A percentile compares a stretch with the other conserved stretches of the same genome.
These are phyloP conservation scores for Lasiosphaeria miniovina DNA, from an alignment of 495 filamentous ascomycete genomes.

Conservation along the genomic window DNA sequence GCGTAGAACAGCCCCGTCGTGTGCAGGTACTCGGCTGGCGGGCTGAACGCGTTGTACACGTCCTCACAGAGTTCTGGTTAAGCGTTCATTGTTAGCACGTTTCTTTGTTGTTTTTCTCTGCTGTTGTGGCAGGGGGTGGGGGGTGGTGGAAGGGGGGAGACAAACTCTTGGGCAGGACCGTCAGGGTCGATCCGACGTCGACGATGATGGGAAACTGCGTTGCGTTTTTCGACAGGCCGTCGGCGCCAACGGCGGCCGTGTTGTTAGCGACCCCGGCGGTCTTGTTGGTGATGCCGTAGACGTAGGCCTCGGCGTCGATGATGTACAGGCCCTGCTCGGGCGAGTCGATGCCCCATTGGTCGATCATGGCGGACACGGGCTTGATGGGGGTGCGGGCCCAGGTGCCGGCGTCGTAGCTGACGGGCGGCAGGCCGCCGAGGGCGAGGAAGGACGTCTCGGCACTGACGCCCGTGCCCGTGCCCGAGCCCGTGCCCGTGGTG, in stretches of 20 bases:
- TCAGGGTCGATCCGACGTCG: slow-evolving; percentile 42
- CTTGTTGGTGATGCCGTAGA: slow-evolving; percentile 14
- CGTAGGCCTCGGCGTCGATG: slow-evolving; percentile 29
- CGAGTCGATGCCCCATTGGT: slow-evolving; percentile 23
- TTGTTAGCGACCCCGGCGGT: neutral
- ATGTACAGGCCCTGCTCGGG: slow-evolving; percentile 32
- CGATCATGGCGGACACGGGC: slow-evolving; percentile 16
- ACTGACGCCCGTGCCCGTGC: neutral
- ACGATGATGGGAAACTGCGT: slow-evolving; percentile 38
- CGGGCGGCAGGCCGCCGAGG: slow-evolving; percentile 48
- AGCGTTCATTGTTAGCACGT: neutral
- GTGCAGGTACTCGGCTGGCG: slow-evolving; percentile 45
- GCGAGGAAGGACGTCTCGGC: slow-evolving; percentile 19
- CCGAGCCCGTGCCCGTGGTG: neutral
- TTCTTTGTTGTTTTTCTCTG: neutral
- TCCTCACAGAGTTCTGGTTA: slow-evolving; percentile 37
- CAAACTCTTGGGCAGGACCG: slow-evolving; percentile 32
- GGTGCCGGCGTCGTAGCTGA: slow-evolving; percentile 27
- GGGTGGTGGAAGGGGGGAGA: neutral
- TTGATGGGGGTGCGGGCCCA: slow-evolving; percentile 34
- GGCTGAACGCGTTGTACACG: slow-evolving; percentile 50
- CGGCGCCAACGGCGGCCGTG: neutral
- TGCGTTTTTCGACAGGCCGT: slow-evolving; percentile 18
- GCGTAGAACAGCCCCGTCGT: slow-evolving; percentile 46
- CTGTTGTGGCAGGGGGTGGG: too few relatives aligned